Evolutionary conservation across 2,329 filamentous ascomycete species (phyloP), one percentile per base, ranked within the genome.

Genomic region (Colletotrichum simmondsii): DNA sequence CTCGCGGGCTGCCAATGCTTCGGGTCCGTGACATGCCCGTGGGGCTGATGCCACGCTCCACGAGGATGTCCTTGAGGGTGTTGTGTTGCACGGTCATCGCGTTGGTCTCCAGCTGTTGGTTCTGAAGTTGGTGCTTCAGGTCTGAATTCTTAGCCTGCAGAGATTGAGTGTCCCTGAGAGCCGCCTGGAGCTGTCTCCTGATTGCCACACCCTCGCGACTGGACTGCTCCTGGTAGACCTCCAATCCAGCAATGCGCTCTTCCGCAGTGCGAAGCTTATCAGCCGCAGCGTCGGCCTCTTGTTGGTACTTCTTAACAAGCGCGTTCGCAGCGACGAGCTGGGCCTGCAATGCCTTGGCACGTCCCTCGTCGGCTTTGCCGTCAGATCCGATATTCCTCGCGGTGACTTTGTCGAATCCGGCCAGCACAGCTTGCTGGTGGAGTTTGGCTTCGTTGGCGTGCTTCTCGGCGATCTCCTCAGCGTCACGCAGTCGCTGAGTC

Each of bases 151-250:
- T 90, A 42, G 93, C 90, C 76, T 95, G 93, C 30, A 97, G 87
- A n/a, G 90, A 87, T 80, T 98, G 95, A 16, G 93, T 92, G 71
- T 99, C 96, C 75, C 92, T 93, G 81, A 98, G 87, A 5, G 94
- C 92, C 30, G 91, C 89, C 81, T 98, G 97, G 65, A 99, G 89
- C 80, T 98, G 96, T 80, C 97, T 92, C 67, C 97, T 92, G 76
- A 98, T 95, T 46, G 92, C 91, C 67, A 99, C 91, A 61, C 95
- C 95, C 82, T 99, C 97, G 57, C 97, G 91, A 82, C 95, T 98
- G 4, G 95, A 93, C 83, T 99, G 97, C 80, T 99, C 97, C 83
- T 99, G 97, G 81, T 98, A 98, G 32, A 95, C 94, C 82, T 99
- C 97, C 4, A 99, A 89, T 7, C 97, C 97, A 5, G 97, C 97